Conservation (phyloP, 1,284 basidiomycete species). For the Pseudozyma pruni region DNA sequence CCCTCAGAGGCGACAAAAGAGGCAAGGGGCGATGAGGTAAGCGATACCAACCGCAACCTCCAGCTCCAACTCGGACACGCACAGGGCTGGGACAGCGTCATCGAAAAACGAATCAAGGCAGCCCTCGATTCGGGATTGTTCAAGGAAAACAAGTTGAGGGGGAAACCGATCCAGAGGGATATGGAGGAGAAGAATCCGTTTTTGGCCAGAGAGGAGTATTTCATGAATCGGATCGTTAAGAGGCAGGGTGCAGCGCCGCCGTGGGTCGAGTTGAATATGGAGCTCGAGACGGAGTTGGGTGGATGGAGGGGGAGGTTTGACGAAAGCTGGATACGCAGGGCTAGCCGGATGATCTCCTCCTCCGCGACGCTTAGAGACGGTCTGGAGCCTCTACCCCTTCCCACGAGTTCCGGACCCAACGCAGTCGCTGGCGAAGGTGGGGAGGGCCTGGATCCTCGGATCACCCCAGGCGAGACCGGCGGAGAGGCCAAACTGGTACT, state of each 20-base stretch:
- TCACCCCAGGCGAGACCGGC: neutral
- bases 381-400: constrained; percentile 67
- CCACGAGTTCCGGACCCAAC: neutral
- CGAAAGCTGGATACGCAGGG: constrained; percentile 76
- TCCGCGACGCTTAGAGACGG: constrained; percentile 67
- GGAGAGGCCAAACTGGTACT: neutral
- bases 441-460: too few relatives aligned
- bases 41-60: constrained; percentile 24
- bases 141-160: constrained; percentile 78
- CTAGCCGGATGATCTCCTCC: constrained; percentile 73
- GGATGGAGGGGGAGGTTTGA: constrained; percentile 76
- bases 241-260: constrained; percentile 86
- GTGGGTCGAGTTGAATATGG: constrained; percentile 85
- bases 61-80: constrained; percentile 35
- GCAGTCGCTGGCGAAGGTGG: neutral
- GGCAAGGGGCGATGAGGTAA: constrained; percentile 70
- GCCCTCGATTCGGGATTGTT: constrained; percentile 79
- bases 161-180: constrained; percentile 75
- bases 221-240: constrained; percentile 89
- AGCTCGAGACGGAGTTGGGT: constrained; percentile 73
- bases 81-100: constrained; percentile 60
- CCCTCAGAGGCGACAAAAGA: neutral
- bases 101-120: constrained; percentile 70
- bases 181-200: constrained; percentile 81
- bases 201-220: constrained; percentile 57